Percentiles rank a stretch among this genome's conserved stretches.
phyloP scores from a whole-genome alignment of 2,329 filamentous ascomycete genomes.

The Diatrype stigma region DNA sequence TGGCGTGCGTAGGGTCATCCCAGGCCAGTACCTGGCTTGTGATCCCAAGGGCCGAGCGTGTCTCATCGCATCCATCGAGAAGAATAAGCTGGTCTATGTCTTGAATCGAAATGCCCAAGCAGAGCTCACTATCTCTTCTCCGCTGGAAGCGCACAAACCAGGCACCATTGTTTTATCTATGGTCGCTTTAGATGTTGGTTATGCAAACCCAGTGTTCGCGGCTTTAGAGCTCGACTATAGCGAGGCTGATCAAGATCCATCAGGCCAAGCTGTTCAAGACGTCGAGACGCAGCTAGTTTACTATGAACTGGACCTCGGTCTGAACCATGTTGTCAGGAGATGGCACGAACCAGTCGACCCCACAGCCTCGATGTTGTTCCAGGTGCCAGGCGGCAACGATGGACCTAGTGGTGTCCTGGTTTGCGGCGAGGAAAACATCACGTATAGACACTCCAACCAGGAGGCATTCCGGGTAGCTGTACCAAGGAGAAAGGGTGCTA shows the following conservation, averaged over 20 bases:
- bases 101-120: conserved; percentile 93
- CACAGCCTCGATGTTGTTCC: conserved; percentile 84
- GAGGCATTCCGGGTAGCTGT: conserved; percentile 85
- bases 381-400: conserved; percentile 89
- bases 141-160: conserved; percentile 90
- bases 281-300: conserved; percentile 90
- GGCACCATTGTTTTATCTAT: conserved; percentile 87
- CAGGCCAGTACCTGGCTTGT: conserved; percentile 91
- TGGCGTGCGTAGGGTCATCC: conserved; percentile 85
- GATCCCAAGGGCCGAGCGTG: conserved; percentile 96
- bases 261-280: conserved; percentile 74
- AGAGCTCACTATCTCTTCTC: conserved; percentile 93
- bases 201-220: conserved; percentile 95
- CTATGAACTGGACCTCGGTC: conserved; percentile 92
- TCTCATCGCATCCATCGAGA: conserved; percentile 89
- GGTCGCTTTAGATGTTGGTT: conserved; percentile 87
- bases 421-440: conserved; percentile 90
- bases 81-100: conserved; percentile 99
- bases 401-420: conserved; percentile 93
- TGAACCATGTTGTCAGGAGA: conserved; percentile 95
- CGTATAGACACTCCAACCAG: conserved; percentile 95
- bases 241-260: conserved; percentile 85
- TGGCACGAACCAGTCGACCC: conserved; percentile 94
- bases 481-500: conserved; percentile 78
- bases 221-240: conserved; percentile 91